Evolutionary conservation across 768 basidiomycete species (phyloP).

Genomic region (Leccinum olivaceopallidum): DNA sequence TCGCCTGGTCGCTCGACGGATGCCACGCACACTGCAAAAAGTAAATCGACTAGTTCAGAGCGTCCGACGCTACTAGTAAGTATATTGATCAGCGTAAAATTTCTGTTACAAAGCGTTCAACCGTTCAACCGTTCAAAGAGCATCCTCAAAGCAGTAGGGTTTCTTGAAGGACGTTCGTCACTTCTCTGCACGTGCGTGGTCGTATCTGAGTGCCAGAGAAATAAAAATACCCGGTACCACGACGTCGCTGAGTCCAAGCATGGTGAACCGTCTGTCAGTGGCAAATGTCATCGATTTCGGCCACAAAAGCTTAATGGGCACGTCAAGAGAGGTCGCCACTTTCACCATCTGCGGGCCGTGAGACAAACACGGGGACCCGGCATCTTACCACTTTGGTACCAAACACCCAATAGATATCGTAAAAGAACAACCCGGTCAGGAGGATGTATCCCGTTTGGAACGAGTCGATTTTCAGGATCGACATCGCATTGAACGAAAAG

Average conservation of each 20-base stretch:
- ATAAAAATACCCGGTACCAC: constrained; percentile 70
- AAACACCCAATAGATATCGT: constrained; percentile 96
- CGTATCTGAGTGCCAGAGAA: constrained; percentile 84
- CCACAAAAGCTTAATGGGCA: constrained; percentile 92
- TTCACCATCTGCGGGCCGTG: constrained; percentile 71
- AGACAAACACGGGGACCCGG: not conserved
- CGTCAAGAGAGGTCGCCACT: constrained; percentile 87
- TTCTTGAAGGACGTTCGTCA: constrained; percentile 47
- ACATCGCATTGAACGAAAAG: constrained; percentile 78
- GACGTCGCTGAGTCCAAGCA: constrained; percentile 93
- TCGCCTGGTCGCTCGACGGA: no score
- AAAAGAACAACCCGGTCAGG: constrained; percentile 82
- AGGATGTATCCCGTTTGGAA: constrained; percentile 86
- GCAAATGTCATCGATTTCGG: constrained; percentile 62
- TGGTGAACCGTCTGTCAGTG: constrained; percentile 63
- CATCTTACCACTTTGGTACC: constrained; percentile 76
- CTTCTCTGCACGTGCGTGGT: constrained; percentile 50
- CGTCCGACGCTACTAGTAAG: no score
- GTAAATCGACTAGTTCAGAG: no score
- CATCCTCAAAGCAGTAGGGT: constrained; percentile 64
- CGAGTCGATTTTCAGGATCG: constrained; percentile 81
- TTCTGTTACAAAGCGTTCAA: no score
- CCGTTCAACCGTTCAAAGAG: no score
- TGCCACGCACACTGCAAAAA: no score
- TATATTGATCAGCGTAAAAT: no score